Evolutionary conservation across 2,329 filamentous ascomycete species (phyloP).

Genomic region (Triangularia verruculosa): DNA sequence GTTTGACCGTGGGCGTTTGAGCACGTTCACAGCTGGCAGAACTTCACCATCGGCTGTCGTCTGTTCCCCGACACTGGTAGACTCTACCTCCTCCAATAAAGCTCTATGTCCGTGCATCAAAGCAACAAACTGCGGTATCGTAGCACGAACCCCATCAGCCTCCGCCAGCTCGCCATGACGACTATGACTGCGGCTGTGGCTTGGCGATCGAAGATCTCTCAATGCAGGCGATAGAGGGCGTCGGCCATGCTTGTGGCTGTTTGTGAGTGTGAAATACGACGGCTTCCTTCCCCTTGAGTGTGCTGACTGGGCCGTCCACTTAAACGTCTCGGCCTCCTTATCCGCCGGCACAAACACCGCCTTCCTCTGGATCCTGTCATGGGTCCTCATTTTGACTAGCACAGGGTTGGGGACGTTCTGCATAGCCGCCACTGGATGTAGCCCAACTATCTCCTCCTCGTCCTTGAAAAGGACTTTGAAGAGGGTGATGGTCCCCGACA

Average conservation of each 20-base stretch:
- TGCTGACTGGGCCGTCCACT: constrained; percentile 23
- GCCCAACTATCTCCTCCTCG: constrained; percentile 9
- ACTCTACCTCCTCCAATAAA: constrained; percentile 21
- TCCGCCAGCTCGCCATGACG: constrained; percentile 8
- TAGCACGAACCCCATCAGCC: constrained; percentile 22
- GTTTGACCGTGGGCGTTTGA: constrained; percentile 12
- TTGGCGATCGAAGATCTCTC: neutral
- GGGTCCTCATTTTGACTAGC: constrained; percentile 20
- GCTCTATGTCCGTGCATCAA: constrained; percentile 21
- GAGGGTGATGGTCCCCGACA: constrained; percentile 20
- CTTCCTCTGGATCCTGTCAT: constrained; percentile 21
- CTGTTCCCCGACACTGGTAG: neutral
- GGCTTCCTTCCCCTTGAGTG: constrained; percentile 8
- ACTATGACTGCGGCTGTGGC: constrained; percentile 6
- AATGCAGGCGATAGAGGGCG: neutral
- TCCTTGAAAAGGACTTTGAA: constrained; percentile 17
- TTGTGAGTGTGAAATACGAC: constrained; percentile 15
- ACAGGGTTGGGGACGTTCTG: constrained; percentile 23
- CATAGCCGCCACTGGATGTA: constrained; percentile 25
- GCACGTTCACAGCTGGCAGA: constrained; percentile 13
- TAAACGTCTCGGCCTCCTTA: constrained; percentile 16
- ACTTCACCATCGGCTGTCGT: constrained; percentile 2
- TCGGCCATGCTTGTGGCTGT: neutral
- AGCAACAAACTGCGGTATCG: constrained; percentile 25
- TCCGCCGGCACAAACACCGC: constrained; percentile 19